Base-by-base conservation (phyloP, 2,329 filamentous ascomycete genomes). In the Diaporthe humulicola region DNA sequence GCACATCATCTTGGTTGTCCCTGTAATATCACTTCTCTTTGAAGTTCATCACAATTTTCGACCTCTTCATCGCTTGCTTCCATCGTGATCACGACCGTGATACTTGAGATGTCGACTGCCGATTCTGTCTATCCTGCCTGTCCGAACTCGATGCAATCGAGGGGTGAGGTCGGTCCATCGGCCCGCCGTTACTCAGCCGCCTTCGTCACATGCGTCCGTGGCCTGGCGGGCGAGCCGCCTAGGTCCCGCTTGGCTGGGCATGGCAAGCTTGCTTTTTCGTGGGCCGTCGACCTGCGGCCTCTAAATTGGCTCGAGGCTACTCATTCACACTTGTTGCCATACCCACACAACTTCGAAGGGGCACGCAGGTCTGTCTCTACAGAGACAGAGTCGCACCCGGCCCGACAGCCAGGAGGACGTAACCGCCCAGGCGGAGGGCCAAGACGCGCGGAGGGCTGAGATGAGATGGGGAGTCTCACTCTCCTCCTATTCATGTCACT, bases 11-110 rank as follows among this genome's bases (percentile, higher is more conserved):
- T 17, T 52, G n/a, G 42, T 38, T 48, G 57, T 64, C 70, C 57
- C 36, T 72, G 28, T 72, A 72, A 72, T 72, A 38, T 14, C 42
- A 72, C 70, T 72, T 42, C 52, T 61, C 28, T n/a, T 71, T 42
- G 70, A 72, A 64, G 70, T 67, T 52, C 64, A 67, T 22, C 25
- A 45, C 17, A 52, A 38, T 10, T 67, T 38, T 67, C 17, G n/a
- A 38, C n/a, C 8, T 40, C 22, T 9, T 36, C 3, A 17, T n/a
- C 1, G 6, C 38, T 28, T 38, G 45, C 42, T 30, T 30, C 42
- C 5, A 45, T 12, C 4, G 30, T 54, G 38, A 42, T n/a, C 15
- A 45, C 58, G 8, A 30, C 9, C 9, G 25, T 64, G 9, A 17
- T 52, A 3, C 22, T 15, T 17, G 7, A 38, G 42, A 56, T 57